phyloP scores from a whole-genome alignment of 2,329 filamentous ascomycete genomes.

The Exophiala spinifera region DNA sequence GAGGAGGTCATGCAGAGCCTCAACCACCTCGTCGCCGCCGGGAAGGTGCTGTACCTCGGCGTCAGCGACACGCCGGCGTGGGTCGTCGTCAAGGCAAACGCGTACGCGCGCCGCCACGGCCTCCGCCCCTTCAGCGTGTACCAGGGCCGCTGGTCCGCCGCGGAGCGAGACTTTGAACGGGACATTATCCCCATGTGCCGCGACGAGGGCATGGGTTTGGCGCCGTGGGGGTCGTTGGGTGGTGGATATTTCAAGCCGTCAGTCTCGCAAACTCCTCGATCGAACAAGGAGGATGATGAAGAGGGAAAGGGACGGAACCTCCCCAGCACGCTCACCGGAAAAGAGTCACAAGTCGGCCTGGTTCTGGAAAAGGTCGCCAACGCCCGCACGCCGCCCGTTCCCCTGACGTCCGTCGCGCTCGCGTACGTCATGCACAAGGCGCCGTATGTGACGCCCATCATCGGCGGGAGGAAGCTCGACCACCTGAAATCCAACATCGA shows the following conservation, averaged over 20 bases:
- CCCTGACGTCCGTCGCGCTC: conserved; percentile 37
- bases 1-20: conserved; percentile 67
- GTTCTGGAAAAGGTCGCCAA: conserved; percentile 26
- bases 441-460: conserved; percentile 53
- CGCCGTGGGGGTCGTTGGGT: conserved; percentile 55
- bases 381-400: conserved; percentile 13
- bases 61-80: conserved; percentile 68
- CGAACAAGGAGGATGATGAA: conserved; percentile 4
- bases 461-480: conserved; percentile 53
- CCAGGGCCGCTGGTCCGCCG: conserved; percentile 62
- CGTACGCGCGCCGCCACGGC: conserved; percentile 66
- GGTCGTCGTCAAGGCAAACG: conserved; percentile 50
- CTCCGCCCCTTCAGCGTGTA: conserved; percentile 68
- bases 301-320: conserved; percentile 25
- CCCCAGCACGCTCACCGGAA: conserved; percentile 12
- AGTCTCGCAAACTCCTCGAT: conserved; percentile 13
- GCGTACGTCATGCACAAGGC: conserved; percentile 54
- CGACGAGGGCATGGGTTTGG: conserved; percentile 61
- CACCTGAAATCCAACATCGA: conserved; percentile 56
- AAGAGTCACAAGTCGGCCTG: conserved; percentile 22
- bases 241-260: conserved; percentile 46
- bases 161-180: conserved; percentile 63
- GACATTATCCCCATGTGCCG: conserved; percentile 67
- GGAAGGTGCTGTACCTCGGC: conserved; percentile 67
- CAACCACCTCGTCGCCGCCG: conserved; percentile 57